Base-by-base conservation (phyloP, 495 filamentous ascomycete species). In the Aspergillus heteromorphus region DNA sequence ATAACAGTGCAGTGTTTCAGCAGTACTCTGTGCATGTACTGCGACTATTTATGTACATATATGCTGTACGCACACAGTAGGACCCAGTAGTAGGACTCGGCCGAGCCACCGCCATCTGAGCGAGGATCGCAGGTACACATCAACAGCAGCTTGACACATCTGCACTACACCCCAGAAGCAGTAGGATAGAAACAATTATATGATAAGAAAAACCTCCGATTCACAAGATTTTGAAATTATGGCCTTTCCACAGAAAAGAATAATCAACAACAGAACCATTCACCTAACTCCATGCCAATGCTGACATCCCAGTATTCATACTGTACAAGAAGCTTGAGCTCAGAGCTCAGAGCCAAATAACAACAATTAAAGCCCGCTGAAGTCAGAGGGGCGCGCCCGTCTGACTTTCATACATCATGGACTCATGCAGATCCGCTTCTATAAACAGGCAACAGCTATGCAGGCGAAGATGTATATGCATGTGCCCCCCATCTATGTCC, bases 241-340 rank as follows among this genome's bases (percentile, higher is more conserved):
- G n/a, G n/a, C 5, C 34, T 4, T 4, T n/a, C 34, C 34, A 41
- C 17, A 40, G 29, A 29, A 30, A 19, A n/a, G 34, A 16, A 23
- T 2, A 40, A 31, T 19, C 16, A 49, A 20, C 29, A 51, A 51
- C 18, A 51, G 19, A 47, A 20, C 13, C 21, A 53, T 23, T 25
- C 31, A 57, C 49, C 49, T 45, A 60, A 64, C 53, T 51, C 55
- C 51, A 49, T 45, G 54, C 57, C 52, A 57, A 48, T 50, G 50
- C 56, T 50, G 49, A 54, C 51, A 36, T 36, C 16, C 31, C 13
- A 51, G 47, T 34, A 49, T 27, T 17, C 34, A 47, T 30, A 53
- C 19, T 57, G 41, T 49, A 49, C 49, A 61, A 36, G 38, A 30
- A 9, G 43, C 42, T 47, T 11, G 16, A 27, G 13, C 13, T 14